Evolutionary conservation across 2,329 filamentous ascomycete species (phyloP).

Genomic region (Emergomyces africanus): DNA sequence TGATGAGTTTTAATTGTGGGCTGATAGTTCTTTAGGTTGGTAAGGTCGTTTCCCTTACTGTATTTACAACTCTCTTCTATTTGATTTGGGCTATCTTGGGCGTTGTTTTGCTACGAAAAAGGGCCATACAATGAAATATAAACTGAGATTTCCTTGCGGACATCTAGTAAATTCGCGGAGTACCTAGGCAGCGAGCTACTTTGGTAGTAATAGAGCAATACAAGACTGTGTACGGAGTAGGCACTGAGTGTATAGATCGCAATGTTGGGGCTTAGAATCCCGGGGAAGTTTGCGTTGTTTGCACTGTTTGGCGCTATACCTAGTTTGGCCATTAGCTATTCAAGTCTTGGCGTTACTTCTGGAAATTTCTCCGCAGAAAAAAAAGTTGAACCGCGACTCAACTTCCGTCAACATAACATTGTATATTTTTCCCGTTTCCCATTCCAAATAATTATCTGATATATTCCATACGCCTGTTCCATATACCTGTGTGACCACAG

Average conservation of each 20-base stretch:
- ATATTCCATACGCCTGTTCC: not conserved
- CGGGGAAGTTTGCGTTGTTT: conserved; percentile 1
- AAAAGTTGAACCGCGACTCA: not conserved
- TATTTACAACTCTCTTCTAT: not conserved
- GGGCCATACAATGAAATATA: not conserved
- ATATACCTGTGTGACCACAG: not conserved
- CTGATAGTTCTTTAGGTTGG: not conserved
- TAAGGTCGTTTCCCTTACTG: not conserved
- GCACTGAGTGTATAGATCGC: no score
- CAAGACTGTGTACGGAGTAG: no score
- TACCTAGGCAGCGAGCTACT: no score
- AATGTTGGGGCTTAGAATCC: no score
- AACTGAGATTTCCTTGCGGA: not conserved
- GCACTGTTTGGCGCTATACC: not conserved
- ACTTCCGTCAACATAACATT: not conserved
- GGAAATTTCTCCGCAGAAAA: conserved; percentile 15
- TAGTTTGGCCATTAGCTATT: not conserved
- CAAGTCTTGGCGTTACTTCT: conserved; percentile 13
- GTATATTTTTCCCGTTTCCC: not conserved
- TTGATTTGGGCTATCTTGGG: not conserved
- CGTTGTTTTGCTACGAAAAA: not conserved
- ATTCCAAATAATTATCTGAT: not conserved
- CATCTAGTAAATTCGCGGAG: not conserved
- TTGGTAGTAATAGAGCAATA: no score
- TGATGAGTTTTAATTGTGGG: not conserved